Evolutionary conservation across 164 flowering plant genomes (phyloP).

Genomic region (Amborella trichopoda): DNA sequence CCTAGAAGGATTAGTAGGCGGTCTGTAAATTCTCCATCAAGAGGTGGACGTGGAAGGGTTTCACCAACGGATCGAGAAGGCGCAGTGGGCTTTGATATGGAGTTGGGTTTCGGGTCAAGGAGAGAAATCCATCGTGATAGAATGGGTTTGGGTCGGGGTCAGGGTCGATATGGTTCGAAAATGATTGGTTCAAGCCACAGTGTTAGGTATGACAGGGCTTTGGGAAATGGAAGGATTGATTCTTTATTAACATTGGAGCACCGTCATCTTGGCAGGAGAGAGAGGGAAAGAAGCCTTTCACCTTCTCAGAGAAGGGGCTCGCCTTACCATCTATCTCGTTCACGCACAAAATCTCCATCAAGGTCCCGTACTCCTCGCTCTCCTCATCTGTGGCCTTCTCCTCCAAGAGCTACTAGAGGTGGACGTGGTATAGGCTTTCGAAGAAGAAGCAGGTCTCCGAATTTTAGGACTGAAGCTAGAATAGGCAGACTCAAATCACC

Average conservation of each 20-base stretch:
- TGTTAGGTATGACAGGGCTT: conserved; percentile 22
- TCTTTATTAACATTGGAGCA: conserved; percentile 15
- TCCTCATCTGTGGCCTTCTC: conserved; percentile 24
- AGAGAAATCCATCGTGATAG: conserved; percentile 20
- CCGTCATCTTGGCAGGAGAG: conserved; percentile 22
- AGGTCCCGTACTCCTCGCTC: conserved; percentile 44
- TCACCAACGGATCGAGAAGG: conserved; percentile 30
- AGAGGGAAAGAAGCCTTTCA: conserved; percentile 24
- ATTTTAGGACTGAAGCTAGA: conserved; percentile 27
- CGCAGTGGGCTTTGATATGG: conserved; percentile 11
- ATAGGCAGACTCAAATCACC: conserved; percentile 24
- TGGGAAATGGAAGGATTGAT: conserved; percentile 12
- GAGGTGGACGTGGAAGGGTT: conserved; percentile 14
- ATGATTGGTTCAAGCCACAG: conserved; percentile 17
- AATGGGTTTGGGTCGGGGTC: conserved; percentile 14
- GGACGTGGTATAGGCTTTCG: conserved; percentile 9
- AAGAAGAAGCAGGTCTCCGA: conserved; percentile 28
- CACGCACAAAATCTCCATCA: conserved; percentile 27
- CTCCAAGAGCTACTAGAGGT: conserved; percentile 19
- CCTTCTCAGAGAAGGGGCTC: conserved; percentile 22
- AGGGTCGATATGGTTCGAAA: conserved; percentile 16
- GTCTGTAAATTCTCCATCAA: conserved; percentile 16
- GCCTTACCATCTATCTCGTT: conserved; percentile 8
- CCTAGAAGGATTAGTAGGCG: conserved; percentile 13
- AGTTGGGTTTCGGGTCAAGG: conserved; percentile 10